Conservation (phyloP, 2,329 filamentous ascomycete genomes). For the Fusarium domesticum region DNA sequence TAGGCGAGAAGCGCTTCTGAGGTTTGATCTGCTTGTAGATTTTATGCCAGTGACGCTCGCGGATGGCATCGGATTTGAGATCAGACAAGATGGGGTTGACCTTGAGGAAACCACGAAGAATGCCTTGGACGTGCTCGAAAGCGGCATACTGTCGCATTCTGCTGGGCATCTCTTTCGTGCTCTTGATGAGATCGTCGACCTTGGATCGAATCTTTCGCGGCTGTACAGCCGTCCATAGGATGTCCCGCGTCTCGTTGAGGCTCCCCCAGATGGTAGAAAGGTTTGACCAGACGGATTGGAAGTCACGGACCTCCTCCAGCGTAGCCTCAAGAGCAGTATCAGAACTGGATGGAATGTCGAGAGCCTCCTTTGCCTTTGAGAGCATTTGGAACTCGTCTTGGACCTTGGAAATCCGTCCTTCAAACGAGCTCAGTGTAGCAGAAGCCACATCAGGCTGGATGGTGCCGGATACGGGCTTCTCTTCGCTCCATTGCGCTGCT, state of each 20-base stretch:
- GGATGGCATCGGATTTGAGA: constrained; percentile 92
- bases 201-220: constrained; percentile 87
- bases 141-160: constrained; percentile 98
- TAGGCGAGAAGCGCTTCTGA: constrained; percentile 87
- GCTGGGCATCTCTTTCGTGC: constrained; percentile 98
- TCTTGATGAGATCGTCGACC: constrained; percentile 90
- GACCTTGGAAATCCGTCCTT: constrained; percentile 77
- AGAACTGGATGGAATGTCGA: constrained; percentile 77
- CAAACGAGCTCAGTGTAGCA: constrained; percentile 75
- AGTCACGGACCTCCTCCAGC: constrained; percentile 94
- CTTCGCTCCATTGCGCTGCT: constrained; percentile 84
- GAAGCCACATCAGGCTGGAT: constrained; percentile 89
- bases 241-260: constrained; percentile 88
- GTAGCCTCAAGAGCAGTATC: constrained; percentile 82
- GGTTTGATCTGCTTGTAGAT: constrained; percentile 96
- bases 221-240: constrained; percentile 91
- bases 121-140: constrained; percentile 96
- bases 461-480: constrained; percentile 94
- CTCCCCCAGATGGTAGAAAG: constrained; percentile 96
- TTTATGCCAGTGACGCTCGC: constrained; percentile 94
- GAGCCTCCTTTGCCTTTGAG: constrained; percentile 91
- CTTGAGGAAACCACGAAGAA: constrained; percentile 83
- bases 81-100: constrained; percentile 86
- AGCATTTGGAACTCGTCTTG: constrained; percentile 91
- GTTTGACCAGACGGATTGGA: constrained; percentile 97